phyloP scores from a whole-genome alignment of 208 protist genomes.

The Spongospora subterranea region DNA sequence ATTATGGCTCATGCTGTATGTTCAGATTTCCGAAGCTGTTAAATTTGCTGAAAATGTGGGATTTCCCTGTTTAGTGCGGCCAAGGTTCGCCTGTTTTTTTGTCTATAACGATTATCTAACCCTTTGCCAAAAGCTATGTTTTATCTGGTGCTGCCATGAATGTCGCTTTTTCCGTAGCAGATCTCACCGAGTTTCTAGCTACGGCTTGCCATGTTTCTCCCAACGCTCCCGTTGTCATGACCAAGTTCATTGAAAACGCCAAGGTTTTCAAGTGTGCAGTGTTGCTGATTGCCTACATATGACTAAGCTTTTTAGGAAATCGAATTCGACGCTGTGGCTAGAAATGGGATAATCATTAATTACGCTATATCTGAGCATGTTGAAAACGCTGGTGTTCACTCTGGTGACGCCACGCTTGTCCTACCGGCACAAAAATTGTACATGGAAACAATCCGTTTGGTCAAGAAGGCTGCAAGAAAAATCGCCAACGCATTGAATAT shows the following conservation, averaged over 20 bases:
- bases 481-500: constrained; percentile 77
- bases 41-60: constrained; percentile 77
- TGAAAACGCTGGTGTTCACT: constrained; percentile 97
- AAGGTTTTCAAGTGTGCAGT: constrained; percentile 72
- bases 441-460: constrained; percentile 81
- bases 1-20: no score
- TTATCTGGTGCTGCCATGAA: constrained; percentile 95
- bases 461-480: constrained; percentile 56
- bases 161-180: constrained; percentile 87
- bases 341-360: constrained; percentile 89
- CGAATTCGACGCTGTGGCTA: constrained; percentile 96
- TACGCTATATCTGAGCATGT: constrained; percentile 97
- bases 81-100: constrained; percentile 69
- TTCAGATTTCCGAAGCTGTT: constrained; percentile 64
- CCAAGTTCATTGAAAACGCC: constrained; percentile 93
- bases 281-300: neutral
- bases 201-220: constrained; percentile 69
- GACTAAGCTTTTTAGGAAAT: constrained; percentile 81
- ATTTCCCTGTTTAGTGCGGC: constrained; percentile 91
- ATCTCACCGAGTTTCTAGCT: constrained; percentile 81
- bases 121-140: constrained; percentile 85
- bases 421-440: constrained; percentile 90
- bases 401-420: constrained; percentile 93
- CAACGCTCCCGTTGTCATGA: constrained; percentile 90
- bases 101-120: neutral